Evolutionary conservation across 2,329 filamentous ascomycete genomes (phyloP).

Genomic region (Fusarium subglutinans): DNA sequence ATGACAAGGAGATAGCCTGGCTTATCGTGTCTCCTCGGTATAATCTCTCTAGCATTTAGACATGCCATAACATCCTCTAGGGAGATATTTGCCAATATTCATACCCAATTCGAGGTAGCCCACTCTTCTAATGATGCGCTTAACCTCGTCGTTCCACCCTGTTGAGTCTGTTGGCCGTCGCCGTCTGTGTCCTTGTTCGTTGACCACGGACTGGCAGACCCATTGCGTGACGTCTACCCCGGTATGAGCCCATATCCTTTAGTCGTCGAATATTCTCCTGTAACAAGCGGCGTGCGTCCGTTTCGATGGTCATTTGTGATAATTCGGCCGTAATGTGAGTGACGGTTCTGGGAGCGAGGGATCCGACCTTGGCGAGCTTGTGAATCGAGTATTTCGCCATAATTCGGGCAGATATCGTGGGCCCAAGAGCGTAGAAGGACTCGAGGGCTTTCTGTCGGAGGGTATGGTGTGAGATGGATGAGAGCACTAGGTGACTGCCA

Average conservation of each 20-base stretch:
- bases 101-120: neutral
- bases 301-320: constrained; percentile 92
- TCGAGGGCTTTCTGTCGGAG: constrained; percentile 73
- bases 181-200: constrained; percentile 79
- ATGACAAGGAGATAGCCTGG: constrained; percentile 34
- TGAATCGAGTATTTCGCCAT: constrained; percentile 92
- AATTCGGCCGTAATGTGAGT: constrained; percentile 86
- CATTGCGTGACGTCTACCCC: constrained; percentile 92
- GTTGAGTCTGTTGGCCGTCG: constrained; percentile 71
- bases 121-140: neutral
- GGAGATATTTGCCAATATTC: neutral
- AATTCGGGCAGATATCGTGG: constrained; percentile 73
- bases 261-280: constrained; percentile 86
- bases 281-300: constrained; percentile 79
- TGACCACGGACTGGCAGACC: constrained; percentile 91
- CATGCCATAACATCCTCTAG: neutral
- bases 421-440: constrained; percentile 87
- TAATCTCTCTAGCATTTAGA: neutral
- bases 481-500: neutral
- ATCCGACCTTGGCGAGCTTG: constrained; percentile 79
- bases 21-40: constrained; percentile 3
- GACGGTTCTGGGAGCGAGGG: constrained; percentile 78
- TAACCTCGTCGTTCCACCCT: constrained; percentile 55
- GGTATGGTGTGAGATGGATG: constrained; percentile 11
- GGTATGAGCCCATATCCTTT: constrained; percentile 89